Evolutionary conservation across 768 basidiomycete species (phyloP), one percentile per base, ranked within the genome.

Genomic region (Megacollybia marginata): DNA sequence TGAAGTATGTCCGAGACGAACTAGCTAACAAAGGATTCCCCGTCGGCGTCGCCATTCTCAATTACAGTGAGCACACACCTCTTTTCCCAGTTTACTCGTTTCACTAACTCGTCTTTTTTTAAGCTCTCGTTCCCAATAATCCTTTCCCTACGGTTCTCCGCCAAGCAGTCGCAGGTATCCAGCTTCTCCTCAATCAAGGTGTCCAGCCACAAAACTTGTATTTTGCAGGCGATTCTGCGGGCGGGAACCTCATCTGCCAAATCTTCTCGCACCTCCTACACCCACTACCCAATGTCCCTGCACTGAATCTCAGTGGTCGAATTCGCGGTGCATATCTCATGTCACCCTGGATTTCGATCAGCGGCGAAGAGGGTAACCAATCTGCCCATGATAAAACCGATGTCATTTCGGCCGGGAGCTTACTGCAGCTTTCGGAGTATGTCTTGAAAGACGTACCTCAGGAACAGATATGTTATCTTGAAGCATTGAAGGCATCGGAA

Each of bases 271-370:
- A 59, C 31, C 32, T 53, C 10, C 53, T 59, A 11, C 57, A 61
- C 51, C 58, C 53, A 4, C 32, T 51, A n/a, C 16, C 31, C 9
- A 28, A 20, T 12, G 33, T 55, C n/a, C 33, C 46, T 20, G 54
- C 51, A 23, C 33, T 69, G 15, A 44, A 52, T 2, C 55, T 65
- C 12, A 36, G 54, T 9, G 42, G 49, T 7, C 59, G 62, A 10
- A 47, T 73, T 20, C 55, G 62, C 28, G 65, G 67, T 2, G 61
- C 59, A 4, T 68, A 61, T 48, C 55, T 71, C 48, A 65, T 72
- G 54, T 73, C 72, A 9, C 54, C 58, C 7, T 62, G 56, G 59
- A 46, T 54, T 32, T 59, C 52, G 46, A 59, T 57, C 38, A 59
- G 49, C 40, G 57, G 38, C 18, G 54, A 53, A 33, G 45, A 32